Percentiles rank a stretch among this genome's conserved stretches.
These are phyloP conservation scores for Aspergillus luchuensis DNA, from an alignment of 2,329 filamentous ascomycete genomes.

Conservation along the genomic window DNA sequence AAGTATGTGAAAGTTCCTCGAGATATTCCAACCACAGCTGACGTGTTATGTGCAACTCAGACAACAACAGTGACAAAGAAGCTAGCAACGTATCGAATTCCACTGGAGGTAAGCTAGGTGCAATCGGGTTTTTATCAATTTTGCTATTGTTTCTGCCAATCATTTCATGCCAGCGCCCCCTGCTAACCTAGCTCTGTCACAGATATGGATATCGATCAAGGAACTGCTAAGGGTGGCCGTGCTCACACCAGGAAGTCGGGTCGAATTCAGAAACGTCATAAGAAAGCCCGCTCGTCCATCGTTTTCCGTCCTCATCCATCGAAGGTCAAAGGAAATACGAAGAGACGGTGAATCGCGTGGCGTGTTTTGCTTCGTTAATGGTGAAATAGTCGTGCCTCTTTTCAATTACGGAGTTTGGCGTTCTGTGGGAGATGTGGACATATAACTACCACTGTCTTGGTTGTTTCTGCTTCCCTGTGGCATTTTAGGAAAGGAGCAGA, in stretches of 20 bases:
- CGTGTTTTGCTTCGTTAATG: background rate
- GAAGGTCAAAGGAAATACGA: slow-evolving; percentile 34
- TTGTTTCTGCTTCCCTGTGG: background rate
- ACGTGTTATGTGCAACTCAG: slow-evolving; percentile 11
- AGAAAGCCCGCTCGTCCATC: slow-evolving; percentile 41
- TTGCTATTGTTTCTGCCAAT: background rate
- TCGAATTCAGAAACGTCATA: slow-evolving; percentile 44
- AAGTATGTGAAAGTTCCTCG: slow-evolving; percentile 25
- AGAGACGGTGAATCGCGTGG: slow-evolving; percentile 20
- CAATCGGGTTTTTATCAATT: background rate
- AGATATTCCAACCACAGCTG: slow-evolving; percentile 11
- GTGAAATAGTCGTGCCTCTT: background rate
- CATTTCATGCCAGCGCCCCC: background rate
- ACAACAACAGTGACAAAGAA: slow-evolving; percentile 19
- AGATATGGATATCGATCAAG: slow-evolving; percentile 47
- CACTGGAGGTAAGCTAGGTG: slow-evolving; percentile 27
- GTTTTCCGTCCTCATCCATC: slow-evolving; percentile 39
- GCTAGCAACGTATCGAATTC: slow-evolving; percentile 16
- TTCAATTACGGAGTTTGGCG: background rate
- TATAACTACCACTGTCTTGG: background rate
- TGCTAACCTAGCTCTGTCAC: slow-evolving; percentile 12
- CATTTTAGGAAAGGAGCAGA: background rate
- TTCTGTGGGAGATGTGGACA: background rate
- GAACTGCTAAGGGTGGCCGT: slow-evolving; percentile 23
- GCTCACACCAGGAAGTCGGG: slow-evolving; percentile 30